Evolutionary conservation across 108 stramenopile species (phyloP).

Genomic region (Fistulifera solaris): DNA sequence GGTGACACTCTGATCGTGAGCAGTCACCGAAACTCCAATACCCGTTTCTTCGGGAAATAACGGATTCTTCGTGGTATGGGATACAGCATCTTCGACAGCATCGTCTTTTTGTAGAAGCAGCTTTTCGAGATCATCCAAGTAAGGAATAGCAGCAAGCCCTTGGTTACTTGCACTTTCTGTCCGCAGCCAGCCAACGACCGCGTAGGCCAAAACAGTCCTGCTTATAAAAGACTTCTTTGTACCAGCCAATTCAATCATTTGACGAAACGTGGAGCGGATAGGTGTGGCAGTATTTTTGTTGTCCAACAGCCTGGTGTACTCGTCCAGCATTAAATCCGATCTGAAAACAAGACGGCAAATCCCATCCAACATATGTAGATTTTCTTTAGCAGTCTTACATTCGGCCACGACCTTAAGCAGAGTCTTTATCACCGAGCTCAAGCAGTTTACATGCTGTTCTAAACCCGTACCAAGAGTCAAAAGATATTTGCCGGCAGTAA

Average conservation of each 20-base stretch:
- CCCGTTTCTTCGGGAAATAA: slow-evolving; percentile 3
- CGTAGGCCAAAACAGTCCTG: slow-evolving; percentile 38
- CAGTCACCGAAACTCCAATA: slow-evolving; percentile 28
- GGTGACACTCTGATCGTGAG: slow-evolving; percentile 44
- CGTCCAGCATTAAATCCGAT: slow-evolving; percentile 38
- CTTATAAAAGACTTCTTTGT: slow-evolving; percentile 45
- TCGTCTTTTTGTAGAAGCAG: slow-evolving; percentile 74
- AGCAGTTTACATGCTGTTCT: too few relatives aligned
- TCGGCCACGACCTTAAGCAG: slow-evolving; percentile 52
- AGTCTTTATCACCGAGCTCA: slow-evolving; percentile 32
- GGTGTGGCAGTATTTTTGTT: slow-evolving; percentile 27
- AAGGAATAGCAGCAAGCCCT: slow-evolving; percentile 67
- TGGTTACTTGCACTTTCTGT: slow-evolving; percentile 6
- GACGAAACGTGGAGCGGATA: slow-evolving; percentile 52
- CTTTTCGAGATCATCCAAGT: slow-evolving; percentile 50
- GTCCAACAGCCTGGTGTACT: slow-evolving; percentile 29
- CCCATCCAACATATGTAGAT: slow-evolving; percentile 64
- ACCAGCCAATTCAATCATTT: slow-evolving; percentile 48
- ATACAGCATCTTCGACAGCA: slow-evolving; percentile 46
- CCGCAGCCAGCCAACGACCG: slow-evolving; percentile 55
- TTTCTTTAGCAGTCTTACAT: slow-evolving; percentile 18
- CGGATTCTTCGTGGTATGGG: slow-evolving; percentile 29
- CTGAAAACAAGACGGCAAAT: slow-evolving; percentile 61
- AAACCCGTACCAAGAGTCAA: background rate
- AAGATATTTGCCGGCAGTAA: background rate